Evolutionary conservation across 805 yeast species (phyloP), one percentile per base, ranked within the genome.

Genomic region (Metschnikowia borealis): DNA sequence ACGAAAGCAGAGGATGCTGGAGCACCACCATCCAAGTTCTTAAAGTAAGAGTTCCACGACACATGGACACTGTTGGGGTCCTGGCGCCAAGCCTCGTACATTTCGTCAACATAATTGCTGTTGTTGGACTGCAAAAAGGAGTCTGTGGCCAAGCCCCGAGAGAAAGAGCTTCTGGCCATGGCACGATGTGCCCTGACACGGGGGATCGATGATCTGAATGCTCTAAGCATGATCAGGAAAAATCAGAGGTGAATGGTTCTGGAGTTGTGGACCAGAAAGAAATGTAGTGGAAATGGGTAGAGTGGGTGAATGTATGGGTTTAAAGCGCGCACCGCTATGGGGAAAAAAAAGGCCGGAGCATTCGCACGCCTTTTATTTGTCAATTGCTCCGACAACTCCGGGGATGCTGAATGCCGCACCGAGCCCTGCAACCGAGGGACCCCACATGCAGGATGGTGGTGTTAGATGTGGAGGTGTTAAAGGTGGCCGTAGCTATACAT

Each of bases 31-130:
- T 86, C 89, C 71, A 94, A 75, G 78, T 92, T 92, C 72, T 86
- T 86, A 80, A 94, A 94, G 74, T 94, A 94, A 6, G 96, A 91
- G 67, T 89, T 86, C 99, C 99, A 94, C 21, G 97, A 91, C 38
- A 84, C 85, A 69, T 94, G 99, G 39, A 94, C 99, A 48, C 92
- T 83, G 40, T 75, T 55, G 31, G 98, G 99, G 68, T 94, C 99
- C 57, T 82, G 70, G 63, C 82, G 80, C 98, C 98, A 94, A 46
- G 96, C 91, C 56, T 82, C 82, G 71, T 90, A 94, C 99, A 94
- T 94, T 75, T 94, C 97, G 70, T 94, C 99, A 62, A 94, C 87
- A 71, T 94, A 94, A 63, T 84, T 83, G 55, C 96, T 94, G 70
- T 88, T 88, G 67, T 83, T 82, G 53, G 94, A 82, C 59, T 87